phyloP scores from a whole-genome alignment of 2,329 filamentous ascomycete genomes.

The Colletotrichum salicis region DNA sequence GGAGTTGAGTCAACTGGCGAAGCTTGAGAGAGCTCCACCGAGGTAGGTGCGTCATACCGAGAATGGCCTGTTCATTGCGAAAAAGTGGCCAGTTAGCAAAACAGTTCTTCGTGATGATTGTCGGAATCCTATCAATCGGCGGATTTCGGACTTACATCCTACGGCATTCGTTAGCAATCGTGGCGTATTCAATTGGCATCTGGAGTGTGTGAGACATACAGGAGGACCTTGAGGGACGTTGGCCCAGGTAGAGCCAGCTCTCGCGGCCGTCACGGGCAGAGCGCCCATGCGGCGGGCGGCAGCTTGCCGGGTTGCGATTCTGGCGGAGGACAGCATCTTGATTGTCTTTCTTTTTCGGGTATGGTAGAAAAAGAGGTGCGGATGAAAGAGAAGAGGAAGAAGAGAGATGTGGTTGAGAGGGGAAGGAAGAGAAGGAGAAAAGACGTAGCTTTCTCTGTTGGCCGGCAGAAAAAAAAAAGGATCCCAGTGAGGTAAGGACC shows the following conservation, averaged over 20 bases:
- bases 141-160: slow-evolving; percentile 49
- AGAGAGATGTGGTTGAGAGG: background rate
- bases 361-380: background rate
- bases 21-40: slow-evolving; percentile 19
- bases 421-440: slow-evolving; percentile 12
- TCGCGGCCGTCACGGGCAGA: slow-evolving; percentile 33
- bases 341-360: background rate
- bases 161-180: slow-evolving; percentile 41
- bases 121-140: background rate
- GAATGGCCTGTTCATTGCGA: slow-evolving; percentile 70
- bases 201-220: slow-evolving; percentile 64
- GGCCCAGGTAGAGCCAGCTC: slow-evolving; percentile 83
- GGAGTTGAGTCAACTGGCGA: background rate
- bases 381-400: background rate
- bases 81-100: slow-evolving; percentile 39
- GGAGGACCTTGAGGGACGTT: slow-evolving; percentile 94
- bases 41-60: slow-evolving; percentile 65
- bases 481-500: background rate
- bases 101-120: background rate
- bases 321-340: slow-evolving; percentile 36
- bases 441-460: background rate
- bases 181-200: slow-evolving; percentile 42
- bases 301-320: slow-evolving; percentile 37
- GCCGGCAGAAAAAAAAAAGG: slow-evolving; percentile 5
- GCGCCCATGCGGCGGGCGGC: slow-evolving; percentile 35